These are phyloP conservation scores for Warburgia ugandensis DNA, from an alignment of 164 flowering plant species.

Conservation along the genomic window DNA sequence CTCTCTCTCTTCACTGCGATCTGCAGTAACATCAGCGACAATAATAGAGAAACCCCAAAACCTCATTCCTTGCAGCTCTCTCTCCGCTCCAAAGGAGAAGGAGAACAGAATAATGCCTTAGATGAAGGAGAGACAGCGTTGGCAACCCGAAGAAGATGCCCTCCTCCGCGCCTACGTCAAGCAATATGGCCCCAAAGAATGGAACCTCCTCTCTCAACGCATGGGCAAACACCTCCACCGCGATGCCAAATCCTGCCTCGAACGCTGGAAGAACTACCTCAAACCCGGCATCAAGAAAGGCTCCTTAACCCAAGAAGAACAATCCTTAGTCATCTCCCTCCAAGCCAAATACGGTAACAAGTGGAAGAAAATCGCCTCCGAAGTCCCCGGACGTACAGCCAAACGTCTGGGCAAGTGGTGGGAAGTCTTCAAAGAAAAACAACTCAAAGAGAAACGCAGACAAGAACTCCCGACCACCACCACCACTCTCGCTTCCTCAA, in stretches of 20 bases:
- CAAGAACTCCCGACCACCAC: background rate
- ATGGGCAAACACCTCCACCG: conserved; percentile 31
- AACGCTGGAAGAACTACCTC: conserved; percentile 51
- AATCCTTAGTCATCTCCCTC: conserved; percentile 33
- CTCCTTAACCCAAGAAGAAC: conserved; percentile 33
- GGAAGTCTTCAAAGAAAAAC: conserved; percentile 52
- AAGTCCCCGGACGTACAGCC: conserved; percentile 46
- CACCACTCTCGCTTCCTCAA: background rate
- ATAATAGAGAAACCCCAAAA: background rate
- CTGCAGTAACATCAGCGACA: background rate
- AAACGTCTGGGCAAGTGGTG: conserved; percentile 51
- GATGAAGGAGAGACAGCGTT: conserved; percentile 48
- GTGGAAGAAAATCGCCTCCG: conserved; percentile 46
- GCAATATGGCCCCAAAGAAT: conserved; percentile 42
- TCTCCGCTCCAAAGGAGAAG: too few species aligned
- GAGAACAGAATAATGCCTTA: background rate
- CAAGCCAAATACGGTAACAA: conserved; percentile 48
- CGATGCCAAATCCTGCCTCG: conserved; percentile 43
- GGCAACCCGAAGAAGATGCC: conserved; percentile 47
- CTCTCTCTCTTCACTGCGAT: background rate
- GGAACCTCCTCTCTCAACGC: conserved; percentile 43
- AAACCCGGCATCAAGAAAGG: conserved; percentile 48
- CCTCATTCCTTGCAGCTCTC: too few species aligned
- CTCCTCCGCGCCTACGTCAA: conserved; percentile 37
- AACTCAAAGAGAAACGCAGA: conserved; percentile 17